Evolutionary conservation across 176 grass and related monocot genomes (phyloP), one percentile per base, ranked within the genome.

Genomic region (Triticum urartu): DNA sequence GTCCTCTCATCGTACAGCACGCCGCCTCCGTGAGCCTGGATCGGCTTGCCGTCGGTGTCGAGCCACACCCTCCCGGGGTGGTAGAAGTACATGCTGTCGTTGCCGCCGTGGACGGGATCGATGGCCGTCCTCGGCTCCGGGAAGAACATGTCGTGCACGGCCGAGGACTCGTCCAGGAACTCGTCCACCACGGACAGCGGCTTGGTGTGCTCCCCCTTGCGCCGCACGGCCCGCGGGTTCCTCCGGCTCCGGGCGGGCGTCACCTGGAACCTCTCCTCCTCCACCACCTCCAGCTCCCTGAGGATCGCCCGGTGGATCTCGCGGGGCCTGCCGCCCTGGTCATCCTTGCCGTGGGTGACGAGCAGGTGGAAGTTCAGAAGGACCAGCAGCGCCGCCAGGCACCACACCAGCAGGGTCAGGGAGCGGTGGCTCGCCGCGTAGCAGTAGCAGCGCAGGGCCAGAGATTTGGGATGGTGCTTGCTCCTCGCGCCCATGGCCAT

Each of bases 1-100:
- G 72, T 91, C 34, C 34, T 91, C 33, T 93, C 79, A 56, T 99
- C 94, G 79, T 89, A 99, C n/a, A 97, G 80, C 68, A 99, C 77
- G 66, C 97, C 97, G 8, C 97, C 97, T 77, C 97, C 97, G 72
- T 99, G 97, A 9, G 94, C 94, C 77, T 99, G 97, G 82, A 97
- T 97, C 25, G 92, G 94, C 6, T 97, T 96, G 24, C 97, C 97
- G 64, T 97, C 92, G 12, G 89, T 99, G 83, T 99, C 97, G 25
- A 97, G 85, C 97, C 97, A 99, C 80, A 99, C 47, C 68, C 85
- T 87, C 33, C 97, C 97, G 0, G 97, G 90, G 81, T 87, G 91
- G 82, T 86, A 97, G 79, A 87, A 89, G 78, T 92, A 81, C 61
- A 73, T 87, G 78, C 79, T 90, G 13, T 90, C 88, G 82, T 92